phyloP scores from a whole-genome alignment of 2,329 filamentous ascomycete genomes.

The Aureobasidium sp. region DNA sequence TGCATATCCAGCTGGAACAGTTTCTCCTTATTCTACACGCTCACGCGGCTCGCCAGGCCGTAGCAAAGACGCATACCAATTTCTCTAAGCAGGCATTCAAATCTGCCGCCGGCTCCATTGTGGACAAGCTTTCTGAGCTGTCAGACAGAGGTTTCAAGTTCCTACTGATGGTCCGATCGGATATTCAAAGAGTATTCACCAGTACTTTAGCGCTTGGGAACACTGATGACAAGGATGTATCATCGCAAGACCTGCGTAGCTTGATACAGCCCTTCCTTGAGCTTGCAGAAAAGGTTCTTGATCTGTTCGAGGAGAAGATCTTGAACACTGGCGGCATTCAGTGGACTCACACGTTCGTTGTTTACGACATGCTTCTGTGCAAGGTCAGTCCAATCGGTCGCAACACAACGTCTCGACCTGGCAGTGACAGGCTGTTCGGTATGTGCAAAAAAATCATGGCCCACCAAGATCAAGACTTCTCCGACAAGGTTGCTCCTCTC shows the following conservation, averaged over 20 bases:
- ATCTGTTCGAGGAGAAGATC: constrained; percentile 11
- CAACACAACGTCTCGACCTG: not conserved
- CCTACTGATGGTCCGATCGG: not conserved
- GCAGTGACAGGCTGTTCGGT: not conserved
- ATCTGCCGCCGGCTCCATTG: constrained; percentile 5
- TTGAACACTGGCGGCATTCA: constrained; percentile 1
- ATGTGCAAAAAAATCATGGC: constrained; percentile 13
- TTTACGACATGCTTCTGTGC: constrained; percentile 12
- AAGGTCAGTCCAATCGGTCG: not conserved
- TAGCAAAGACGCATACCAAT: constrained; percentile 22
- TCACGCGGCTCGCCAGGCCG: constrained; percentile 24
- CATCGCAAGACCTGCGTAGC: not conserved
- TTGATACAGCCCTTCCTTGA: not conserved
- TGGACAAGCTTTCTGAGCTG: constrained; percentile 2
- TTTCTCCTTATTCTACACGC: constrained; percentile 28
- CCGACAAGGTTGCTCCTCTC: not conserved
- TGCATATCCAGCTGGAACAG: constrained; percentile 27
- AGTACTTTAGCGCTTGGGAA: not conserved
- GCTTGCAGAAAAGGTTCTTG: constrained; percentile 4
- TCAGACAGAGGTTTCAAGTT: not conserved
- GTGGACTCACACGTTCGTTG: not conserved
- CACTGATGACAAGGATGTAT: not conserved
- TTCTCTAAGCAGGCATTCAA: constrained; percentile 21
- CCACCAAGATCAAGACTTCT: constrained; percentile 12
- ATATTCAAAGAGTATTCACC: constrained; percentile 1